phyloP scores from a whole-genome alignment of 306 rosid species.

The Citrullus colocynthis region DNA sequence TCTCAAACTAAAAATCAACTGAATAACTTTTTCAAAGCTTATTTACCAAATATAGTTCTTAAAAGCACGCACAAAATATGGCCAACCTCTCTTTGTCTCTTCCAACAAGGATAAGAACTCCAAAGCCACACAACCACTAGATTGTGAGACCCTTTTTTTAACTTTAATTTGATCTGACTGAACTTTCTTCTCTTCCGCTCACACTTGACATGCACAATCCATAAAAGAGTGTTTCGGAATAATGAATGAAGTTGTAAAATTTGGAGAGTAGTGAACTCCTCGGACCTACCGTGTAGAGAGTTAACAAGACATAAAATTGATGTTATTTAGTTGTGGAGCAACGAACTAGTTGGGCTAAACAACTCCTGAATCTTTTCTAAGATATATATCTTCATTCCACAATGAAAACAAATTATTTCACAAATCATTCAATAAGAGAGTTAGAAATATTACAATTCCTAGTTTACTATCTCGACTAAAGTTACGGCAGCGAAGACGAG shows the following conservation, averaged over 20 bases:
- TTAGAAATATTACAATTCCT: background rate
- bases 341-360: too few species aligned
- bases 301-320: too few species aligned
- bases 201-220: background rate
- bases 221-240: background rate
- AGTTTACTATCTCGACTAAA: conserved; percentile 52
- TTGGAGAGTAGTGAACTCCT: too few species aligned
- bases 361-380: background rate
- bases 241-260: too few species aligned
- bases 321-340: too few species aligned
- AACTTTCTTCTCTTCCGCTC: background rate
- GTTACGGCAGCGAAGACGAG: conserved; percentile 82
- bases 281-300: too few species aligned
- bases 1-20: background rate
- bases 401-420: background rate
- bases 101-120: background rate
- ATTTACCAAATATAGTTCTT: background rate
- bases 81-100: background rate
- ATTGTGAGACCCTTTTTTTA: background rate
- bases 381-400: background rate
- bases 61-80: background rate
- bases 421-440: background rate
- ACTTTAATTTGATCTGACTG: background rate
- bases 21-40: background rate
- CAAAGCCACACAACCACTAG: conserved; percentile 4